These are phyloP conservation scores for Eutrema heterophyllum DNA, from an alignment of 345 rosid genomes.

Conservation along the genomic window DNA sequence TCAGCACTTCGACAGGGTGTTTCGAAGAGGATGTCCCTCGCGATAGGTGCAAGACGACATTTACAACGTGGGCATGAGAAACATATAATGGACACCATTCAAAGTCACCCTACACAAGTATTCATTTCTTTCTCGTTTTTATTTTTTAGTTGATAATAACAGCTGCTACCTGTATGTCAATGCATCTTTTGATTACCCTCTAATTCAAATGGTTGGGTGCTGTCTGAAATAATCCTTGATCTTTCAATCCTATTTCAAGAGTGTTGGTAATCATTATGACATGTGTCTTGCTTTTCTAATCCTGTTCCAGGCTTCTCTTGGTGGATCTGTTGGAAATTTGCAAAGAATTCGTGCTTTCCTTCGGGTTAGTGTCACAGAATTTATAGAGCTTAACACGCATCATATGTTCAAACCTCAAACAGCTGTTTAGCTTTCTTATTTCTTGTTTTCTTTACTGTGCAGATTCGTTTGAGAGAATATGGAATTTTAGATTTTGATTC, in stretches of 20 bases:
- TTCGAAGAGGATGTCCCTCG: constrained; percentile 75
- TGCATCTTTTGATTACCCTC: neutral
- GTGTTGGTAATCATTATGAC: constrained; percentile 19
- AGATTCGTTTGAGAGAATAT: constrained; percentile 95
- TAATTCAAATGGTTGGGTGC: constrained; percentile 1
- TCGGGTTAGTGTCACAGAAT: constrained; percentile 57
- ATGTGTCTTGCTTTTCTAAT: constrained; percentile 8
- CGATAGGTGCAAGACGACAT: constrained; percentile 87
- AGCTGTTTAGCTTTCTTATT: constrained; percentile 3
- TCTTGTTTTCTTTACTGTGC: constrained; percentile 24
- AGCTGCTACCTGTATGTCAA: neutral
- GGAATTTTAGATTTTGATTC: constrained; percentile 92
- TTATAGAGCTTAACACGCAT: constrained; percentile 8
- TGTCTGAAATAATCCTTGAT: neutral
- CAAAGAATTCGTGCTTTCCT: constrained; percentile 92
- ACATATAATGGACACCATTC: constrained; percentile 86
- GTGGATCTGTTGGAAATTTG: constrained; percentile 95
- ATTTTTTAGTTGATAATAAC: neutral
- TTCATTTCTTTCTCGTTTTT: constrained; percentile 1
- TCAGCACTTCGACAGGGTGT: constrained; percentile 43
- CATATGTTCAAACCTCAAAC: constrained; percentile 9
- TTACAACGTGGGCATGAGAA: constrained; percentile 94
- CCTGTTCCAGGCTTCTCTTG: constrained; percentile 81
- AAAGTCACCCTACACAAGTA: constrained; percentile 96
- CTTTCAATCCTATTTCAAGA: constrained; percentile 4